These are phyloP conservation scores for Marvania coccoides DNA, from an alignment of 139 green algal species.

Conservation along the genomic window DNA sequence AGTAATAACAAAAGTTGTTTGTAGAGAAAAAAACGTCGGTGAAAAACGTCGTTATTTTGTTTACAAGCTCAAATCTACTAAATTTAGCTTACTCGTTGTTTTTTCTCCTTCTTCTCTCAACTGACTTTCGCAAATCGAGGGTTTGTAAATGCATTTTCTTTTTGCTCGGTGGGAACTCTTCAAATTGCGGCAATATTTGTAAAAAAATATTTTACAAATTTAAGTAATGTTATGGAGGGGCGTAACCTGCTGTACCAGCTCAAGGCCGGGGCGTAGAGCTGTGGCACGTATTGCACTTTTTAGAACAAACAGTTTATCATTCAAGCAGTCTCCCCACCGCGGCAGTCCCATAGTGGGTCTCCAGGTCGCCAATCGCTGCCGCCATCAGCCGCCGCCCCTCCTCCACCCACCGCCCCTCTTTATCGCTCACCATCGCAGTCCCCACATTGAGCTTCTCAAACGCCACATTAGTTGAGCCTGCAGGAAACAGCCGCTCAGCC, in stretches of 20 bases:
- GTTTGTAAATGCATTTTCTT: not conserved
- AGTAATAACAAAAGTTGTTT: not conserved
- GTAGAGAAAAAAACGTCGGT: not conserved
- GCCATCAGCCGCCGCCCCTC: not conserved
- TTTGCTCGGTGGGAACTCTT: not conserved
- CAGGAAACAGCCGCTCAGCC: not conserved
- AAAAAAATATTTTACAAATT: not conserved
- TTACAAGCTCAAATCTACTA: not conserved
- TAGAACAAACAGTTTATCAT: no score
- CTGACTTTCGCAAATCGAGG: not conserved
- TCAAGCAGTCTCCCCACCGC: not conserved
- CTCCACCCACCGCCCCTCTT: not conserved
- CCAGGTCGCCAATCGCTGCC: not conserved
- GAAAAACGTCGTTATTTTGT: not conserved
- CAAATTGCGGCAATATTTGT: not conserved
- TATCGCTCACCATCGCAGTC: not conserved
- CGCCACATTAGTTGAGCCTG: not conserved
- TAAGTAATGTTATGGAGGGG: no score
- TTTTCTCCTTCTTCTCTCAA: not conserved
- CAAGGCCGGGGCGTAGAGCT: no score
- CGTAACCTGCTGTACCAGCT: no score
- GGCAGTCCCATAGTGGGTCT: not conserved
- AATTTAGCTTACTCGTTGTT: not conserved
- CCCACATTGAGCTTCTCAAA: not conserved
- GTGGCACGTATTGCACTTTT: no score